Evolutionary conservation across 768 basidiomycete species (phyloP).

Genomic region (Mycena alexandri): DNA sequence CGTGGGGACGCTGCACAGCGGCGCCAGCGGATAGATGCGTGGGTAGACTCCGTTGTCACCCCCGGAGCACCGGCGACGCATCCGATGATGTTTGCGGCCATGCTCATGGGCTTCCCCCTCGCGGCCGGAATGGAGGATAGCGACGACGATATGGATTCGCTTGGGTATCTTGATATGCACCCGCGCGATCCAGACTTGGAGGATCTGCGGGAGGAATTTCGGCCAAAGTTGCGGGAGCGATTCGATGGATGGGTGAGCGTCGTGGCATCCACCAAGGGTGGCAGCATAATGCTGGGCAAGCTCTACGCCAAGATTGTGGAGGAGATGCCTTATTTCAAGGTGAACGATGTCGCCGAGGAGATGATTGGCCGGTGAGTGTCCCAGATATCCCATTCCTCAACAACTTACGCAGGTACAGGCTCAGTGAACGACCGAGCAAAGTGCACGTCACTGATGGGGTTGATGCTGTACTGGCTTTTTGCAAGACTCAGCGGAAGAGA

Average conservation of each 20-base stretch:
- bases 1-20: conserved; percentile 54
- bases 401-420: conserved; percentile 46
- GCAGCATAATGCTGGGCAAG: conserved; percentile 50
- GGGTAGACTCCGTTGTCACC: conserved; percentile 64
- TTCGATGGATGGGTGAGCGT: conserved; percentile 70
- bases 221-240: conserved; percentile 67
- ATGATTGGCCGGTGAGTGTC: conserved; percentile 64
- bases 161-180: conserved; percentile 66
- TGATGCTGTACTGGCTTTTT: conserved; percentile 61
- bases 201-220: conserved; percentile 71
- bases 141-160: conserved; percentile 58
- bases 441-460: conserved; percentile 65
- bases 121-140: conserved; percentile 52
- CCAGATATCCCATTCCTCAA: not conserved
- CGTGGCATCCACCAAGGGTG: conserved; percentile 54
- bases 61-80: conserved; percentile 52
- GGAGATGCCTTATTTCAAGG: conserved; percentile 70
- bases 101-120: conserved; percentile 70
- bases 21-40: conserved; percentile 60
- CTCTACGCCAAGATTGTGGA: conserved; percentile 60
- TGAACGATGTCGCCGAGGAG: conserved; percentile 64
- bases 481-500: conserved; percentile 63
- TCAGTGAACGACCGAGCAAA: conserved; percentile 69
- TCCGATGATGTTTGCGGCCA: conserved; percentile 73
- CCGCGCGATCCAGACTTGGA: conserved; percentile 68